Evolutionary conservation across 768 basidiomycete species (phyloP).

Genomic region (Crucibulum laeve): DNA sequence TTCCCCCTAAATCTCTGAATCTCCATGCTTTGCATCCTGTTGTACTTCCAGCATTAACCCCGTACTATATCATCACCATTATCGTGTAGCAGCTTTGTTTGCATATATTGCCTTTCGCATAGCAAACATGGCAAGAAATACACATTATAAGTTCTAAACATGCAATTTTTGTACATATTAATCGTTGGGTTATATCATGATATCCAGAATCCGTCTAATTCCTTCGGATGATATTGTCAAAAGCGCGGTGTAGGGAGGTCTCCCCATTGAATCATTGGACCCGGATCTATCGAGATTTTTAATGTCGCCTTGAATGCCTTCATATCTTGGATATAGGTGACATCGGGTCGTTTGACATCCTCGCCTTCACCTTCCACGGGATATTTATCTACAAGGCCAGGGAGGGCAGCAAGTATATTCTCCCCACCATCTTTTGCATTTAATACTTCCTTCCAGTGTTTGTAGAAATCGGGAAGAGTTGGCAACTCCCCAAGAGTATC

Average conservation of each 20-base stretch:
- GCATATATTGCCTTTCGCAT: too few relatives aligned
- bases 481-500: conserved; percentile 55
- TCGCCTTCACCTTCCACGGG: conserved; percentile 52
- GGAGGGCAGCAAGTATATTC: conserved; percentile 50
- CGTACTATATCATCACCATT: not conserved
- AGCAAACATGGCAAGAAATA: too few relatives aligned
- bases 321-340: conserved; percentile 61
- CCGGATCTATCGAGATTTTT: conserved; percentile 48
- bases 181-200: too few relatives aligned
- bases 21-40: conserved; percentile 1
- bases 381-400: conserved; percentile 49
- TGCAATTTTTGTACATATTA: too few relatives aligned
- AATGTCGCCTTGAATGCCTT: conserved; percentile 63
- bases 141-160: too few relatives aligned
- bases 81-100: too few relatives aligned
- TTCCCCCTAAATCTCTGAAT: conserved; percentile 1
- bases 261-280: conserved; percentile 69
- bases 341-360: conserved; percentile 39
- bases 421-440: conserved; percentile 34
- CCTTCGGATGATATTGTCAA: too few relatives aligned
- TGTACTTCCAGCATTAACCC: not conserved
- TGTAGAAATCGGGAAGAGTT: conserved; percentile 51
- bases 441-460: conserved; percentile 55
- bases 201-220: too few relatives aligned
- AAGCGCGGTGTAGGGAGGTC: too few relatives aligned